Percentiles rank a stretch among this genome's conserved stretches.
These are phyloP conservation scores for Rachicladosporium sp. DNA, from an alignment of 2,329 filamentous ascomycete genomes.

Conservation along the genomic window DNA sequence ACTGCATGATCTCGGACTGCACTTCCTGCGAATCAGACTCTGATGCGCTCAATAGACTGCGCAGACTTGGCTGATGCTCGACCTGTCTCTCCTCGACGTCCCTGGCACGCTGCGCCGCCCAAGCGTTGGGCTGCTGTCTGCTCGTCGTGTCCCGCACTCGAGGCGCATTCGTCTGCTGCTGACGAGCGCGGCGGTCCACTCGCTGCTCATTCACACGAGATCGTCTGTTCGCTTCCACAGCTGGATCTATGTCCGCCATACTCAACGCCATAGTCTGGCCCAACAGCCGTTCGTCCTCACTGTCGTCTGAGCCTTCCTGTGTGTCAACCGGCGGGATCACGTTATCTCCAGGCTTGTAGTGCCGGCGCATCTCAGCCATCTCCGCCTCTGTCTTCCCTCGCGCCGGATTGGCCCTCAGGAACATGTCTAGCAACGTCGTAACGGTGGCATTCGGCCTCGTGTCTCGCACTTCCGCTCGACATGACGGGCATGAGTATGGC, in stretches of 20 bases:
- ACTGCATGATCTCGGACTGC: constrained; percentile 76
- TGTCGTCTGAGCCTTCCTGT: constrained; percentile 38
- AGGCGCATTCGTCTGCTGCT: constrained; percentile 2
- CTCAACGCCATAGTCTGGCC: constrained; percentile 63
- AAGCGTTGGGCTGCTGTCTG: background rate
- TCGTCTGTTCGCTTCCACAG: constrained; percentile 4
- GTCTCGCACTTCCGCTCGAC: constrained; percentile 72
- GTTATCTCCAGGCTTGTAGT: constrained; percentile 71
- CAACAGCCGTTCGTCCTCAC: constrained; percentile 55
- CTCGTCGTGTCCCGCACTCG: background rate
- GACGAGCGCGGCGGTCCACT: constrained; percentile 3
- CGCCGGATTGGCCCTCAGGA: constrained; percentile 64
- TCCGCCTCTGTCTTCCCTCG: constrained; percentile 59
- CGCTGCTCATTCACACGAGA: constrained; percentile 6
- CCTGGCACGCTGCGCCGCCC: constrained; percentile 3
- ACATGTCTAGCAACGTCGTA: constrained; percentile 81
- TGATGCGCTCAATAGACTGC: constrained; percentile 70
- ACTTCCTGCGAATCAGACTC: constrained; percentile 67
- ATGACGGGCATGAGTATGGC: constrained; percentile 82
- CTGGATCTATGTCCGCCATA: constrained; percentile 47
- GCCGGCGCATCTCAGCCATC: constrained; percentile 59
- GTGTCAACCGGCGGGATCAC: constrained; percentile 55
- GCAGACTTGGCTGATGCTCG: constrained; percentile 79
- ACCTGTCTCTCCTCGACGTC: constrained; percentile 30
- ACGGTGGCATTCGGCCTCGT: constrained; percentile 86